These are phyloP conservation scores for Pythium volutum DNA, from an alignment of 352 stramenopile species.

Conservation along the genomic window DNA sequence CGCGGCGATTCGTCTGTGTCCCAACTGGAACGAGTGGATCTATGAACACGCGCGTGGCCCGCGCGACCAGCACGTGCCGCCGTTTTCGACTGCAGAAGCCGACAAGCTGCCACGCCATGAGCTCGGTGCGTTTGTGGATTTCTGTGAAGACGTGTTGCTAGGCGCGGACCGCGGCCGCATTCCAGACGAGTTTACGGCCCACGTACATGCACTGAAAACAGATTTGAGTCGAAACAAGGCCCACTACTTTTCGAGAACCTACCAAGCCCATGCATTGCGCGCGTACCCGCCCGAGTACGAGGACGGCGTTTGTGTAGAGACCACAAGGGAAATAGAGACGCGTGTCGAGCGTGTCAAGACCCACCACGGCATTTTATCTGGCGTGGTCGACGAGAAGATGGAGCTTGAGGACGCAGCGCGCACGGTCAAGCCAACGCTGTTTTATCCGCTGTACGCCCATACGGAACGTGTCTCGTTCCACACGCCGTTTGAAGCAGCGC, in stretches of 20 bases:
- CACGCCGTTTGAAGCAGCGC: constrained; percentile 50
- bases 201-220: constrained; percentile 42
- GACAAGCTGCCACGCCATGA: constrained; percentile 36
- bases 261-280: constrained; percentile 35
- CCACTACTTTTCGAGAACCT: constrained; percentile 15
- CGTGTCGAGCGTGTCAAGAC: constrained; percentile 37
- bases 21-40: constrained; percentile 80
- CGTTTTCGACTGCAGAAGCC: constrained; percentile 17
- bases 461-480: constrained; percentile 31
- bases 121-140: constrained; percentile 50
- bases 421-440: constrained; percentile 32
- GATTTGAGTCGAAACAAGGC: constrained; percentile 18
- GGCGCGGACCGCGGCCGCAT: constrained; percentile 32
- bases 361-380: constrained; percentile 3
- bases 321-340: constrained; percentile 47
- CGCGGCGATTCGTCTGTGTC: constrained; percentile 66
- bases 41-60: constrained; percentile 45
- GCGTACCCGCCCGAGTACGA: constrained; percentile 56
- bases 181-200: constrained; percentile 38
- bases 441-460: constrained; percentile 44
- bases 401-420: constrained; percentile 2
- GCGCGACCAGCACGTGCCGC: constrained; percentile 21
- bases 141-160: constrained; percentile 45
- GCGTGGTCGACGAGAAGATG: constrained; percentile 17
- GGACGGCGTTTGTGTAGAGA: constrained; percentile 48